phyloP scores from a whole-genome alignment of 2,329 filamentous ascomycete genomes.

The Diaporthe nobilis region DNA sequence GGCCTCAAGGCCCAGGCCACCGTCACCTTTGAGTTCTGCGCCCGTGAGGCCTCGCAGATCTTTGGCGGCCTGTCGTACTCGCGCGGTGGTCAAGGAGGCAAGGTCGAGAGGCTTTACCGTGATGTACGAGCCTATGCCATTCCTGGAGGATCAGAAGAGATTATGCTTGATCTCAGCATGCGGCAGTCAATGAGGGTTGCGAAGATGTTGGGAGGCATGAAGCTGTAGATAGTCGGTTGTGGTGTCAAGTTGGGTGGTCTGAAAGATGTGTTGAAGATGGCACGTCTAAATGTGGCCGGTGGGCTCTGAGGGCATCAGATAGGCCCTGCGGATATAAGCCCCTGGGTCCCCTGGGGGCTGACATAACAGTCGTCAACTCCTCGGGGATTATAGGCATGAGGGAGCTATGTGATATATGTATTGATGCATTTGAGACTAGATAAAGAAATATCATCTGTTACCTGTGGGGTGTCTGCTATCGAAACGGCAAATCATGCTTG shows the following conservation, averaged over 20 bases:
- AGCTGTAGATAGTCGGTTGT: conserved; percentile 72
- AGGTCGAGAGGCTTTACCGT: conserved; percentile 94
- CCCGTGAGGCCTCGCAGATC: conserved; percentile 95
- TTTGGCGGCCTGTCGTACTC: conserved; percentile 95
- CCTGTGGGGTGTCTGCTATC: too few relatives aligned
- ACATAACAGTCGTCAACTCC: not conserved
- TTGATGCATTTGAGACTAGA: not conserved
- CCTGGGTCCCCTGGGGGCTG: not conserved
- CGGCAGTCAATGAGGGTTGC: conserved; percentile 87
- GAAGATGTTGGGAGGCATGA: conserved; percentile 90
- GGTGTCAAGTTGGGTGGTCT: not conserved
- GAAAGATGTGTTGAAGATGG: not conserved
- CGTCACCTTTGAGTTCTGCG: conserved; percentile 97
- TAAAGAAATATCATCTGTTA: not conserved
- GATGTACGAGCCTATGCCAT: conserved; percentile 98
- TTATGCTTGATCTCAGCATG: conserved; percentile 92
- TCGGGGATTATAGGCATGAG: not conserved
- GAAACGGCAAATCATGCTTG: too few relatives aligned
- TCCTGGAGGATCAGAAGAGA: conserved; percentile 83
- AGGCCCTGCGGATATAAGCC: not conserved
- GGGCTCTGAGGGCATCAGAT: not conserved
- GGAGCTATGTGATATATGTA: not conserved
- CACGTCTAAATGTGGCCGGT: not conserved
- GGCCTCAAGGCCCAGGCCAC: conserved; percentile 94
- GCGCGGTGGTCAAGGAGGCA: conserved; percentile 92